Base-by-base conservation (phyloP, 441 rosid genomes). In the Breynia disticha region DNA sequence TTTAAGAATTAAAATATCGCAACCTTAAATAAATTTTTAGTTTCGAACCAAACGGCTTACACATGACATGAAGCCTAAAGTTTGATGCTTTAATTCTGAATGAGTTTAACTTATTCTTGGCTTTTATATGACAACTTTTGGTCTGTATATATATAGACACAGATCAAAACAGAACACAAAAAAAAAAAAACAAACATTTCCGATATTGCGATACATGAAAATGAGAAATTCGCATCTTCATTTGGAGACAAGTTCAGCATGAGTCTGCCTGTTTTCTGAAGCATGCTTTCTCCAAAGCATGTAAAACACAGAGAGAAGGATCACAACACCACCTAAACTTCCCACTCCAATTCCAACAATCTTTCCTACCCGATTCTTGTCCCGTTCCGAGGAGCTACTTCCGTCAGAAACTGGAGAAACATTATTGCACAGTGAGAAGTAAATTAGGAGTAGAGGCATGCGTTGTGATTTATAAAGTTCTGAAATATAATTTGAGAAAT, bases 311-410 rank as follows among this genome's bases (percentile, higher is more conserved):
- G 77, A 72, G 47, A 73, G 64, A 49, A 74, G 35, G 6, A 78
- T 61, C 50, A 70, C 57, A 17, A 67, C 21, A 22, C 57, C 72
- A 1, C 64, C 81, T 3, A 57, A 61, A 46, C 72, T 55, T 48
- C 76, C 83, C 22, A 72, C 57, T 43, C 63, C 64, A 51, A 78
- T 70, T 42, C 82, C 82, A 5, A 68, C 67, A 3, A 74, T 7
- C 48, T 16, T 67, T 46, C 69, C 80, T 0, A 54, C 61, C 0
- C 5, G 64, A 51, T 72, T 71, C 67, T 67, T 54, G 48, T 50
- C 48, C 4, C 43, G 20, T 0, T 57, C 24, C 16, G 74, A 56
- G 11, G 76, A 58, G 21, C 54, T 38, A 4, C 21, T 9, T 10
- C 16, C 59, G 17, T 18, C 64, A 6, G 65, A 59, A 6, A 49